Evolutionary conservation across 2,329 filamentous ascomycete genomes (phyloP), one percentile per base, ranked within the genome.

Genomic region (Camillea tinctor): DNA sequence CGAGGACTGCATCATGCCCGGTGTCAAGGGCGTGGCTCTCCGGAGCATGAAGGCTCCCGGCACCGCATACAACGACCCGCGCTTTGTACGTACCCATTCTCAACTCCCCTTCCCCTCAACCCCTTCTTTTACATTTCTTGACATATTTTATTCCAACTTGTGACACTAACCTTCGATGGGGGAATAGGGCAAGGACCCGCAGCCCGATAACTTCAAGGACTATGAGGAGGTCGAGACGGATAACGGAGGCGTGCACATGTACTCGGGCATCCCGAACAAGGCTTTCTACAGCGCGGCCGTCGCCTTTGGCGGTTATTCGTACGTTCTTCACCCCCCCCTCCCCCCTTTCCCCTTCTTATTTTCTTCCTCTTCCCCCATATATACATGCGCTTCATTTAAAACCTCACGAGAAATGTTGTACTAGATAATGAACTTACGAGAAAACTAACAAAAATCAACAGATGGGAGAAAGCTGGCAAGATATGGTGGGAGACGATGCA

Each of bases 221-320:
- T 83, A 77, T 68, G 70, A 72, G 52, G 64, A 65, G 0, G 79
- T 72, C 2, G 69, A 60, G 3, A 75, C 80, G 7, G 82, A 84
- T 68, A 79, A 81, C 51, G 80, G 81, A 7, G 84, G 83, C 30
- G 82, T 85, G 2, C 83, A 86, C 69, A 72, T 82, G 54, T 83
- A 79, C 71, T 84, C 81, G 5, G 83, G 83, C 5, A 85, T 86
- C 51, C 83, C 83, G 2, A 86, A 86, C 73, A 77, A 78, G 62
- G 83, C 83, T 2, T 86, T 86, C 64, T 83, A 83, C 65, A 76
- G 83, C 9, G 76, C 73, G 11, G 72, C 81, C 1, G 69, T 74
- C 4, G 75, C 72, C 1, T 78, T 85, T 63, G 82, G 81, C 15
- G 83, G 83, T 4, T 81, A 69, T 54, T 70, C 68, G 67, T 71